A percentile compares a stretch with the other conserved stretches of the same genome.
Conservation (phyloP, 305 asterid species). For the Fraxinus dipetala region DNA sequence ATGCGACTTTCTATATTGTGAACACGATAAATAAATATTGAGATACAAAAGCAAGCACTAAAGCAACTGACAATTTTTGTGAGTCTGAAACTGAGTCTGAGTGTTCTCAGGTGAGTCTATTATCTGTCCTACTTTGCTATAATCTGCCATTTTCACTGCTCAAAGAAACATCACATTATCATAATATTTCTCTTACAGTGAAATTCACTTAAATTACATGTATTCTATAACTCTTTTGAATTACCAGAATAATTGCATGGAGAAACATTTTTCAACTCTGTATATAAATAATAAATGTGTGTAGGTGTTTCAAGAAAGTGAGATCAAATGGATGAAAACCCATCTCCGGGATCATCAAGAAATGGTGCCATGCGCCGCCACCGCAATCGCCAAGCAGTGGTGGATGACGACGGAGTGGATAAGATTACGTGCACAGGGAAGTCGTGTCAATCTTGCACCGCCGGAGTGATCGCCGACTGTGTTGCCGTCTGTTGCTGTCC, state of each 20-base stretch:
- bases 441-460: constrained; percentile 78
- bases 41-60: constrained; percentile 4
- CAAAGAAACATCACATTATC: neutral
- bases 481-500: constrained; percentile 92
- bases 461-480: constrained; percentile 78
- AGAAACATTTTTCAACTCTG: neutral
- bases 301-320: constrained; percentile 5
- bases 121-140: constrained; percentile 15
- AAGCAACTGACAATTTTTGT: neutral
- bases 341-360: constrained; percentile 19
- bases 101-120: constrained; percentile 22
- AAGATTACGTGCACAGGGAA: constrained; percentile 55
- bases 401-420: constrained; percentile 42
- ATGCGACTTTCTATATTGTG: constrained; percentile 13
- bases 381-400: constrained; percentile 10
- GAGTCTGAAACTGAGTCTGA: neutral
- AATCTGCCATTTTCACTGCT: neutral
- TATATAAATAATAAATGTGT: neutral
- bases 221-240: neutral
- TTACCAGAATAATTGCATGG: constrained; percentile 38
- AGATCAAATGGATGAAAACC: constrained; percentile 40
- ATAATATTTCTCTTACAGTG: neutral
- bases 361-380: constrained; percentile 21
- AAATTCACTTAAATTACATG: constrained; percentile 9
- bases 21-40: neutral